phyloP scores from a whole-genome alignment of 2,329 filamentous ascomycete genomes.

The Microthyrium microscopicum region DNA sequence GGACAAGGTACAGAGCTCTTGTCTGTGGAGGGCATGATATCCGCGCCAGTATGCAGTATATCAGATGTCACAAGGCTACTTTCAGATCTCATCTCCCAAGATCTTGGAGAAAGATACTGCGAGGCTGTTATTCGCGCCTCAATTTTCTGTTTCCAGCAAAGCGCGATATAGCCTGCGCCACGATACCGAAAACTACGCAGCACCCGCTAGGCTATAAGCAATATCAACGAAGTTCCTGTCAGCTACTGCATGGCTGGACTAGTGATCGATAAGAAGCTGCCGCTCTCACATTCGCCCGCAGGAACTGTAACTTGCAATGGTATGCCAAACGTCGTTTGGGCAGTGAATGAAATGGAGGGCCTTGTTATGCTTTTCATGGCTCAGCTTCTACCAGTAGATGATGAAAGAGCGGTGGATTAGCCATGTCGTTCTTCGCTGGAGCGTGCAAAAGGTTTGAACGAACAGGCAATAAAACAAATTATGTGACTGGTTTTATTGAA shows the following conservation, averaged over 20 bases:
- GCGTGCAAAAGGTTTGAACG: too few relatives aligned
- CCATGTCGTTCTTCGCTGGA: slow-evolving; percentile 7
- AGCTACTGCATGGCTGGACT: slow-evolving; percentile 8
- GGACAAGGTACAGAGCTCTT: not conserved
- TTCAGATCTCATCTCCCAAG: slow-evolving; percentile 3
- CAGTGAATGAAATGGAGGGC: slow-evolving; percentile 8
- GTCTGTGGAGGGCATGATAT: slow-evolving; percentile 7
- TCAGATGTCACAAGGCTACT: slow-evolving; percentile 8
- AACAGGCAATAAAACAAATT: too few relatives aligned
- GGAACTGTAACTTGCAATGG: slow-evolving; percentile 7
- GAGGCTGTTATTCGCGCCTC: slow-evolving; percentile 4
- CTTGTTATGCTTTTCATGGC: slow-evolving; percentile 8
- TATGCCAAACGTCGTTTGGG: slow-evolving; percentile 9
- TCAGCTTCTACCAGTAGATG: slow-evolving; percentile 7
- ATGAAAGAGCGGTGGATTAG: slow-evolving; percentile 6
- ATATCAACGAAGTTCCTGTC: slow-evolving; percentile 1
- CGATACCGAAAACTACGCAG: slow-evolving; percentile 1
- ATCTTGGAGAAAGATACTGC: slow-evolving; percentile 7
- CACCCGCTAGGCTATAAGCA: slow-evolving; percentile 5
- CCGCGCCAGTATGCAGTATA: slow-evolving; percentile 3
- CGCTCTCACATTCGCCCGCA: slow-evolving; percentile 5
- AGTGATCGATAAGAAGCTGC: slow-evolving; percentile 5
- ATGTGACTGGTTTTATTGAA: too few relatives aligned
- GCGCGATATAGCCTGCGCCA: not conserved
- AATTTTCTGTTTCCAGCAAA: not conserved